Conservation (phyloP, 1,284 basidiomycete species). For the Trichosporon faecale region DNA sequence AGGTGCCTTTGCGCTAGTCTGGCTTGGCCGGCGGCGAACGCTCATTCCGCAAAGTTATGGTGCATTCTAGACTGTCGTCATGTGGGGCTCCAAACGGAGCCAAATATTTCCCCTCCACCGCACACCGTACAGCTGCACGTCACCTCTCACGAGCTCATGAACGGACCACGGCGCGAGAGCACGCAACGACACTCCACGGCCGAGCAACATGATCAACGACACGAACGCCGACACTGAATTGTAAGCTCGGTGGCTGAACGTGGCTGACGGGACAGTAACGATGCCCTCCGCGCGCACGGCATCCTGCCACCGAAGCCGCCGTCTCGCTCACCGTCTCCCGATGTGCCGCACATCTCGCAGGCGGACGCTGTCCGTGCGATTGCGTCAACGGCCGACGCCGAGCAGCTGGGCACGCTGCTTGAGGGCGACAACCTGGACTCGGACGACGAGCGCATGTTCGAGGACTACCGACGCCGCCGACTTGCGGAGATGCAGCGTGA, state of each 20-base stretch:
- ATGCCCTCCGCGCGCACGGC: conserved; percentile 83
- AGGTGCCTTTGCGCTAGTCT: neutral
- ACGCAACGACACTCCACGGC: neutral
- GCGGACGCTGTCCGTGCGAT: conserved; percentile 53
- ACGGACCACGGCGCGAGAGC: neutral
- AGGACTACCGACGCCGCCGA: conserved; percentile 65
- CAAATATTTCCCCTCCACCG: neutral
- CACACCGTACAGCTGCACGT: neutral
- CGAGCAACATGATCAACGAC: conserved; percentile 54
- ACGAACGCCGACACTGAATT: conserved; percentile 90
- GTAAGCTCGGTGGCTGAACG: conserved; percentile 51
- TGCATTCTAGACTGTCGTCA: conserved; percentile 5
- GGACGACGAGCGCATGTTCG: conserved; percentile 73
- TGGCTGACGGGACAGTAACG: conserved; percentile 62
- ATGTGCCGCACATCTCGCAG: conserved; percentile 53
- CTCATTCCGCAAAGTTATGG: conserved; percentile 2
- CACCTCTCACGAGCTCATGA: conserved; percentile 2
- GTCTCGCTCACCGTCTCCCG: conserved; percentile 65
- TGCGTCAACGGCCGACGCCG: conserved; percentile 58
- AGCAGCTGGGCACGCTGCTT: conserved; percentile 62
- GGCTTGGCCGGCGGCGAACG: neutral
- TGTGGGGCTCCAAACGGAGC: neutral
- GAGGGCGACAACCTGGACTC: conserved; percentile 68
- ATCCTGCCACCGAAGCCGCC: conserved; percentile 74
- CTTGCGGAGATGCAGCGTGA: conserved; percentile 65